phyloP scores from a whole-genome alignment of 345 rosid genomes.

The Pistacia integerrima region DNA sequence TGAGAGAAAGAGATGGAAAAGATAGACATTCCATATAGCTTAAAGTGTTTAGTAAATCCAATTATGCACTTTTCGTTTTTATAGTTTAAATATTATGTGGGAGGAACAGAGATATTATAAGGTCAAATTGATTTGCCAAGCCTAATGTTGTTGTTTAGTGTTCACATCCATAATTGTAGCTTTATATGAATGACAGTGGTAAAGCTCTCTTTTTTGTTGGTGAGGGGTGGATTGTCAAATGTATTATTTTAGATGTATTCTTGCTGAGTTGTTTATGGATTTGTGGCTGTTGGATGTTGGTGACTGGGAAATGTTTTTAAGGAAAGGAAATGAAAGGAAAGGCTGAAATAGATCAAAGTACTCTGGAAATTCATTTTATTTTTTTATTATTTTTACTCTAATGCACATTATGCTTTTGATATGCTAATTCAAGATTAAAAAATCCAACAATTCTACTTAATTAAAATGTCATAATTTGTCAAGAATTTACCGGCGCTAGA shows the following conservation, averaged over 20 bases:
- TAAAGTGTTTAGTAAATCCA: too few species aligned
- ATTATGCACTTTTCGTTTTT: too few species aligned
- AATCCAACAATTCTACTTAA: too few species aligned
- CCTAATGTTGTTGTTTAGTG: not conserved
- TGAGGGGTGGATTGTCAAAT: conserved; percentile 10
- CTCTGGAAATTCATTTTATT: not conserved
- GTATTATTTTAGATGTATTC: conserved; percentile 14
- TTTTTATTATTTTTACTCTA: not conserved
- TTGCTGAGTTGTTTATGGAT: conserved; percentile 9
- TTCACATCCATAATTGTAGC: conserved; percentile 1
- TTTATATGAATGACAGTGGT: not conserved
- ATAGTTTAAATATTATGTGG: not conserved
- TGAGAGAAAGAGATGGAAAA: too few species aligned
- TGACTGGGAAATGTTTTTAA: conserved; percentile 12
- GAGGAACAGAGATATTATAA: conserved; percentile 6
- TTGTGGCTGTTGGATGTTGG: conserved; percentile 14
- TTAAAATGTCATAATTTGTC: too few species aligned
- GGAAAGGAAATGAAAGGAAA: not conserved
- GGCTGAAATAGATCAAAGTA: conserved; percentile 7
- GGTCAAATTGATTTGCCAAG: conserved; percentile 5
- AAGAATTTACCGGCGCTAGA: too few species aligned
- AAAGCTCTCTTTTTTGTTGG: not conserved
- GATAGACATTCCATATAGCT: too few species aligned
- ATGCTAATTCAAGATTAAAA: too few species aligned
- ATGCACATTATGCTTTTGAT: not conserved